Evolutionary conservation across 2,329 filamentous ascomycete genomes (phyloP).

Genomic region (Calonectria hongkongensis): DNA sequence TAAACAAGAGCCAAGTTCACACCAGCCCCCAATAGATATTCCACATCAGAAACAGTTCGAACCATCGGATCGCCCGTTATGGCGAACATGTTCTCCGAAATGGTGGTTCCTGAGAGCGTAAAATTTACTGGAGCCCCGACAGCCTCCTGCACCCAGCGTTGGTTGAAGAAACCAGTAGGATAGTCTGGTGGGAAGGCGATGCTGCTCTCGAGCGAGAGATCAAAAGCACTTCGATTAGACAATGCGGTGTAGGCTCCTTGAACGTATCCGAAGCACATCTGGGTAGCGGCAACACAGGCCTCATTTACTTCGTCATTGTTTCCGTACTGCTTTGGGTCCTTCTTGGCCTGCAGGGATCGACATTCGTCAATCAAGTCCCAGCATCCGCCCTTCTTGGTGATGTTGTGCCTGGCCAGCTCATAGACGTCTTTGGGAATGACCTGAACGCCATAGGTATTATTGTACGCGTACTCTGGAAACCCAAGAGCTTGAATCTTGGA

Average conservation of each 20-base stretch:
- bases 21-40: conserved; percentile 74
- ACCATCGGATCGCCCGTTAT: conserved; percentile 74
- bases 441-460: conserved; percentile 79
- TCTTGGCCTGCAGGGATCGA: conserved; percentile 54
- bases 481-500: conserved; percentile 73
- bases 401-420: conserved; percentile 33
- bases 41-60: conserved; percentile 63
- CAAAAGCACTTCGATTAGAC: conserved; percentile 64
- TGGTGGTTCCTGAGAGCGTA: conserved; percentile 65
- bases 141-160: conserved; percentile 71
- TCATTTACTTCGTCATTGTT: conserved; percentile 61
- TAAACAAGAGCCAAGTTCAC: conserved; percentile 83
- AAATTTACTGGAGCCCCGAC: conserved; percentile 78
- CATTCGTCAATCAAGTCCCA: conserved; percentile 70
- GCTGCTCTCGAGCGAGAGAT: conserved; percentile 71
- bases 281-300: conserved; percentile 71
- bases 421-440: conserved; percentile 68
- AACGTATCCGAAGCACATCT: conserved; percentile 40
- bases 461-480: conserved; percentile 72
- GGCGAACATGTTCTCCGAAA: conserved; percentile 70
- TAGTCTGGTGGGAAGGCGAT: conserved; percentile 75
- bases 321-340: conserved; percentile 64
- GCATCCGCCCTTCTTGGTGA: conserved; percentile 65
- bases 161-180: conserved; percentile 78
- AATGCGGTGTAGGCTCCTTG: conserved; percentile 40